phyloP scores from a whole-genome alignment of 2,329 filamentous ascomycete species.

The Escovopsis sp. region DNA sequence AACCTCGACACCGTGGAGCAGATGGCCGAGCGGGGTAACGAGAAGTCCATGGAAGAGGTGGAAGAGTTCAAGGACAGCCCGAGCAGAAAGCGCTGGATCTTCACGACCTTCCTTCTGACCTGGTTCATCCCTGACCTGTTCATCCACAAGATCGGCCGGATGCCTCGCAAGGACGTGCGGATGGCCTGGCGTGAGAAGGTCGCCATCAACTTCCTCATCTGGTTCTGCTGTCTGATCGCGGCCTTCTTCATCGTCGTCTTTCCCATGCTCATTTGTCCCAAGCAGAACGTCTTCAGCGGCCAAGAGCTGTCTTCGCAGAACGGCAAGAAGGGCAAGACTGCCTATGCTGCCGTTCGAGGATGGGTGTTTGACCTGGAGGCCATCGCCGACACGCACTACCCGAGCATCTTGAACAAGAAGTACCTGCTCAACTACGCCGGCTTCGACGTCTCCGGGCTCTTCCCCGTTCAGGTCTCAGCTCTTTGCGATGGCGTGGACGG shows the following conservation, averaged over 20 bases:
- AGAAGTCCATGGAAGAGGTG: constrained; percentile 78
- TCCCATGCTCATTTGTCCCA: constrained; percentile 78
- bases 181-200: constrained; percentile 94
- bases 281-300: constrained; percentile 71
- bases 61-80: constrained; percentile 66
- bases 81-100: constrained; percentile 81
- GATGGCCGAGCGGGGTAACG: constrained; percentile 88
- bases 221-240: constrained; percentile 63
- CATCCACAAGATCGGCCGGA: constrained; percentile 62
- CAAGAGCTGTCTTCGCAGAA: constrained; percentile 59
- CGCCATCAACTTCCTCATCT: constrained; percentile 95
- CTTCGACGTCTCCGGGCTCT: constrained; percentile 70
- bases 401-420: constrained; percentile 38
- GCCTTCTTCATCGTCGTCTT: constrained; percentile 87
- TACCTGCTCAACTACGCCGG: constrained; percentile 69
- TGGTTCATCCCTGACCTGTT: constrained; percentile 77
- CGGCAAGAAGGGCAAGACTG: constrained; percentile 47
- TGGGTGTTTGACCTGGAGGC: constrained; percentile 69
- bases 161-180: constrained; percentile 84
- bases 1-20: constrained; percentile 88
- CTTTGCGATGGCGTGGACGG: constrained; percentile 69
- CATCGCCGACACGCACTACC: constrained; percentile 65
- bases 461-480: constrained; percentile 87
- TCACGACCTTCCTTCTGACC: constrained; percentile 67
- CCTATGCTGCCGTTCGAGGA: constrained; percentile 74